Evolutionary conservation across 116 monocot genomes (phyloP), one percentile per base, ranked within the genome.

Genomic region (Posidonia oceanica): DNA sequence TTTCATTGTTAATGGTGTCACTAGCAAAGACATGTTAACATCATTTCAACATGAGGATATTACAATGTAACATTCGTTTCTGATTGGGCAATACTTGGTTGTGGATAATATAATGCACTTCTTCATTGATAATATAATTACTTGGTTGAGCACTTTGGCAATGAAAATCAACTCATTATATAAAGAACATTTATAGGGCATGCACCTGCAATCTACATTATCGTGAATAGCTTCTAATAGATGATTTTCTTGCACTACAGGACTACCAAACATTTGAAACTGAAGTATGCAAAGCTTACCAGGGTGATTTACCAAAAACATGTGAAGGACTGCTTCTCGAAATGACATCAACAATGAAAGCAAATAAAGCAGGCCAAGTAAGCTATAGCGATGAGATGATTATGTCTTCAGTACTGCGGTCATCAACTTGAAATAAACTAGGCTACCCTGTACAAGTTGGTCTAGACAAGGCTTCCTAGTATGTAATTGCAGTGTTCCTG

Each of bases 241-340:
- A 59, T 4, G 13, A 39, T 4, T 56, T 29, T 18, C 36, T 65
- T 36, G 20, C 38, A 15, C 7, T 52, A 8, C 58, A 78, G 77
- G 72, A 71, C 37, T 78, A 78, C 61, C 37, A 61, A 66, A 61
- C 17, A 7, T 78, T 72, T 36, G 77, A 78, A 53, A 58, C 39
- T 16, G 61, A 78, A 53, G 60, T 78, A 68, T 78, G 78, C 78
- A 73, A 69, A 56, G 78, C 68, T 44, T 78, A 78, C 69, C 61
- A 61, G 18, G 73, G 78, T 56, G 78, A 72, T 42, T 55, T 52
- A 52, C 73, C 78, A 16, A 37, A 68, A 69, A 68, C 69, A n/a
- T 78, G 78, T 42, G 54, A 54, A 63, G 61, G 68, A 11, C 16
- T 77, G 72, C 66, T 67, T 14, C 37, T 64, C 12, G 21, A 14